Evolutionary conservation across 257 asterid genomes (phyloP).

Genomic region (Scutellaria galericulata): DNA sequence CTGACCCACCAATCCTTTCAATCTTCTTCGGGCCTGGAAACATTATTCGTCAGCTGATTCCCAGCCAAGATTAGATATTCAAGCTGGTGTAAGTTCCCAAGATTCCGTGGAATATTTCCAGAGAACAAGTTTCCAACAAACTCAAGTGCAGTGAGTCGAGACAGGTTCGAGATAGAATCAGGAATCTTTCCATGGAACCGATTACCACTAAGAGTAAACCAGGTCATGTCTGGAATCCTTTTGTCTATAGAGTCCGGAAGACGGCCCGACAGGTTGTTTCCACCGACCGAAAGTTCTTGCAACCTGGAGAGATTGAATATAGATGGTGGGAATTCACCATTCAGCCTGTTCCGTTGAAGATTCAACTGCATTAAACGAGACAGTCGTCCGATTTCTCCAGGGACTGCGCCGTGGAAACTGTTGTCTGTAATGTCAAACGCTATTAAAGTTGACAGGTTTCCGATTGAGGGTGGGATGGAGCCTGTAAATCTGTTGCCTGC

Average conservation of each 20-base stretch:
- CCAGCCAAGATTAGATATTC: not conserved
- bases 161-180: slow-evolving; percentile 27
- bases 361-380: not conserved
- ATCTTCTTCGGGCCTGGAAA: not conserved
- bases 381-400: slow-evolving; percentile 25
- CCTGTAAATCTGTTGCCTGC: not conserved
- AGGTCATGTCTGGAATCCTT: slow-evolving; percentile 16
- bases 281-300: not conserved
- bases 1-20: too few relatives aligned
- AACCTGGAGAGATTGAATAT: slow-evolving; percentile 22
- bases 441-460: slow-evolving; percentile 27
- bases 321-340: slow-evolving; percentile 29
- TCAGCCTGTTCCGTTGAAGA: not conserved
- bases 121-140: not conserved
- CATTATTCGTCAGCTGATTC: not conserved
- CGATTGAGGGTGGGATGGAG: slow-evolving; percentile 25
- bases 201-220: not conserved
- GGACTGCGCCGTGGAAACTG: slow-evolving; percentile 27
- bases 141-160: not conserved
- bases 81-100: not conserved
- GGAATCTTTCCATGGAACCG: slow-evolving; percentile 37
- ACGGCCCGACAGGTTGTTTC: not conserved
- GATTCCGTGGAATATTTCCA: not conserved
- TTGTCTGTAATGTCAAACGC: not conserved
- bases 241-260: not conserved